phyloP scores from a whole-genome alignment of 78 protist genomes.

The Polysphondylium violaceum region DNA sequence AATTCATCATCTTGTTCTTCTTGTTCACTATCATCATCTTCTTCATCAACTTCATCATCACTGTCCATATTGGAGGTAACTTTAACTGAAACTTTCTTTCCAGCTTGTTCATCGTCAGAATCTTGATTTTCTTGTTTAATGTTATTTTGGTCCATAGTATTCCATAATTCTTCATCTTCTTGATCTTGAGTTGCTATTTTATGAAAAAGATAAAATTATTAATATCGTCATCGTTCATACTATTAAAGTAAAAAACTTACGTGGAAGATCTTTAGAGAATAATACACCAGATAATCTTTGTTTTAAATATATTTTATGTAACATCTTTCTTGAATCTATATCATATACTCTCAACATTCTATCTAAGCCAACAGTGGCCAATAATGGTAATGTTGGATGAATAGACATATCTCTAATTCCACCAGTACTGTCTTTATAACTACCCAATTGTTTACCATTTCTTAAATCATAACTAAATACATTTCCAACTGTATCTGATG shows the following conservation, averaged over 20 bases:
- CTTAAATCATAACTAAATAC: conserved; percentile 27
- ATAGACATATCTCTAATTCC: conserved; percentile 24
- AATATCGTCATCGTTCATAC: not conserved
- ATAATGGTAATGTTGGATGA: conserved; percentile 21
- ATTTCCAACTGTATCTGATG: conserved; percentile 40
- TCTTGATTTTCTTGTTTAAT: not conserved
- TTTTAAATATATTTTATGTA: conserved; percentile 45
- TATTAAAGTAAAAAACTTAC: not conserved
- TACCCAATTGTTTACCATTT: conserved; percentile 17
- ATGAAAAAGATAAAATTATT: too few species aligned
- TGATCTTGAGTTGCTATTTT: not conserved
- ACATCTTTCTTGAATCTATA: conserved; percentile 4
- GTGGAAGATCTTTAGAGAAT: conserved; percentile 40
- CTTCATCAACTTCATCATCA: conserved; percentile 5
- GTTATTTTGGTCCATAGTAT: conserved; percentile 6
- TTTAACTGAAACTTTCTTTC: not conserved
- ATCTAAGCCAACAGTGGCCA: conserved; percentile 23
- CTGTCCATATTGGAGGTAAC: not conserved
- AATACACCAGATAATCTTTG: conserved; percentile 28
- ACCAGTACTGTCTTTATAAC: conserved; percentile 49
- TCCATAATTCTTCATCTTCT: conserved; percentile 36
- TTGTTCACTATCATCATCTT: not conserved
- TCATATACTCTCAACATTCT: conserved; percentile 29
- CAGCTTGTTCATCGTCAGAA: not conserved
- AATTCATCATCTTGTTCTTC: not conserved